phyloP scores from a whole-genome alignment of 306 rosid genomes.

The Castanea mollissima region DNA sequence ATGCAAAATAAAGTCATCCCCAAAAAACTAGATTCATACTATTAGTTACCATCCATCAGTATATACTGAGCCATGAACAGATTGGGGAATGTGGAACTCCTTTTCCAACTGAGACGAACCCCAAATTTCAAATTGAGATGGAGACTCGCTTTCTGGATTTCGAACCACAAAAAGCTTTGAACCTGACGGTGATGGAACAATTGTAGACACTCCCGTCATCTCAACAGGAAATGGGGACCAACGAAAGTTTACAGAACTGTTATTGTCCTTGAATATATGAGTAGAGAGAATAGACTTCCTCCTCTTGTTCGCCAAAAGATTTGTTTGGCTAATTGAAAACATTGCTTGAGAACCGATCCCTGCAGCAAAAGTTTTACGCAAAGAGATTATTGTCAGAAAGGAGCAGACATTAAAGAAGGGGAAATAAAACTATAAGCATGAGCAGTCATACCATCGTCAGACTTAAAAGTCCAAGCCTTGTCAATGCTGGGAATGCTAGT shows the following conservation, averaged over 20 bases:
- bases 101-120: slow-evolving; percentile 57
- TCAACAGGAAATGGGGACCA: slow-evolving; percentile 84
- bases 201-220: slow-evolving; percentile 55
- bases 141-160: slow-evolving; percentile 53
- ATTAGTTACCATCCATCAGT: slow-evolving; percentile 66
- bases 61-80: slow-evolving; percentile 75
- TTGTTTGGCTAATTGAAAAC: slow-evolving; percentile 58
- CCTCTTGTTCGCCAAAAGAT: slow-evolving; percentile 62
- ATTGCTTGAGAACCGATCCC: slow-evolving; percentile 53
- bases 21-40: not conserved
- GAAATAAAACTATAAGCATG: not conserved
- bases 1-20: slow-evolving; percentile 5
- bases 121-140: slow-evolving; percentile 70
- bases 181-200: slow-evolving; percentile 81
- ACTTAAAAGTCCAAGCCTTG: slow-evolving; percentile 70
- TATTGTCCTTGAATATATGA: slow-evolving; percentile 41
- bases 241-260: slow-evolving; percentile 41
- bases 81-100: slow-evolving; percentile 67
- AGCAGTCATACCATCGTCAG: slow-evolving; percentile 46
- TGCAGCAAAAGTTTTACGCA: slow-evolving; percentile 13
- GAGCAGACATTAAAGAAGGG: not conserved
- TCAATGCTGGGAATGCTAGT: slow-evolving; percentile 58
- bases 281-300: slow-evolving; percentile 54
- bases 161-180: slow-evolving; percentile 63
- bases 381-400: not conserved